Percentiles rank a stretch among this genome's conserved stretches.
Evolutionary conservation across 2,329 filamentous ascomycete species (phyloP).

Genomic region (Trichoderma sp.): DNA sequence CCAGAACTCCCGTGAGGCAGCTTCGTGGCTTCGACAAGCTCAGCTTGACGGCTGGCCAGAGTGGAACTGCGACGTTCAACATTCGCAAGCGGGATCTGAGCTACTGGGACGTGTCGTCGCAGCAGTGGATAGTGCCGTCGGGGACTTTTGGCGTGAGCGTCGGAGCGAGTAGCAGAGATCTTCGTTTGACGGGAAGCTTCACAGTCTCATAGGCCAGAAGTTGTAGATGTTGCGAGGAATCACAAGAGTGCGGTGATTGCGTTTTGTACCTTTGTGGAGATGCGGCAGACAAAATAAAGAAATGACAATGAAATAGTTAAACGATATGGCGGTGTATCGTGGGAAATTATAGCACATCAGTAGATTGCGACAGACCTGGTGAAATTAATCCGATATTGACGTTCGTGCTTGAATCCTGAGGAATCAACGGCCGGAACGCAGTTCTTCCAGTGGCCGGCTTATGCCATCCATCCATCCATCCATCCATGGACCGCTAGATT

Average conservation of each 20-base stretch:
- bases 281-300: background rate
- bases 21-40: slow-evolving; percentile 67
- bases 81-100: slow-evolving; percentile 64
- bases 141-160: slow-evolving; percentile 50
- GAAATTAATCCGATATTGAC: too few relatives aligned
- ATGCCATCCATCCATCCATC: background rate
- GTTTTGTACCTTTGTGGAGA: background rate
- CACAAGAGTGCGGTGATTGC: too few relatives aligned
- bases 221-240: too few relatives aligned
- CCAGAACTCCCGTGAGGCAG: slow-evolving; percentile 54
- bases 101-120: slow-evolving; percentile 66
- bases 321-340: background rate
- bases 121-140: slow-evolving; percentile 60
- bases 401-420: background rate
- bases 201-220: slow-evolving; percentile 8
- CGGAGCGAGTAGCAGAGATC: slow-evolving; percentile 53
- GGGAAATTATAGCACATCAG: background rate
- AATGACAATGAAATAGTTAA: background rate
- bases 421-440: background rate
- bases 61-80: slow-evolving; percentile 55
- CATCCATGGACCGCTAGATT: too few relatives aligned
- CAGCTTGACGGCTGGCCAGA: slow-evolving; percentile 58
- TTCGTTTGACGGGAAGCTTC: slow-evolving; percentile 44
- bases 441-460: background rate
- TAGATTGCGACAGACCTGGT: too few relatives aligned